Percentiles rank a stretch among this genome's conserved stretches.
Conservation (phyloP, 2,329 filamentous ascomycete species). For the Ascochyta pisi region DNA sequence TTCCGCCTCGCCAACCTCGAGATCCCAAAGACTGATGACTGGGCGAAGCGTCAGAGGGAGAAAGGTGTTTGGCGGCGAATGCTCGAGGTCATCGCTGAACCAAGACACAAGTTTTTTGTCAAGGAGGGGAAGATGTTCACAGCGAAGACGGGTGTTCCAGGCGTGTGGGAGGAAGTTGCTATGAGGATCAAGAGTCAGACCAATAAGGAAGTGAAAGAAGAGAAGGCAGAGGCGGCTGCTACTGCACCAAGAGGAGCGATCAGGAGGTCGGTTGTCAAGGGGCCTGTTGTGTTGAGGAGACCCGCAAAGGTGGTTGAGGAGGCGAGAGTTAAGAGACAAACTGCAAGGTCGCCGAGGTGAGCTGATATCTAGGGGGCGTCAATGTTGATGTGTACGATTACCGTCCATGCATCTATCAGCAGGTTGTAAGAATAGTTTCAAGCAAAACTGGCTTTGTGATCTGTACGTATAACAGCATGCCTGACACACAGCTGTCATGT, state of each 20-base stretch:
- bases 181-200: slow-evolving; percentile 39
- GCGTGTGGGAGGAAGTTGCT: slow-evolving; percentile 46
- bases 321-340: slow-evolving; percentile 38
- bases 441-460: not conserved
- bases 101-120: slow-evolving; percentile 46
- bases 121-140: slow-evolving; percentile 43
- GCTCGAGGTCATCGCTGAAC: slow-evolving; percentile 37
- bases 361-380: not conserved
- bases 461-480: too few relatives aligned
- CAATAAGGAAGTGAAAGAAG: slow-evolving; percentile 3
- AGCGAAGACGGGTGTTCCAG: slow-evolving; percentile 41
- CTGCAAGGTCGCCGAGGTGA: slow-evolving; percentile 8
- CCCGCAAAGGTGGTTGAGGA: slow-evolving; percentile 6
- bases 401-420: not conserved
- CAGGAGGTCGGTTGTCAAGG: slow-evolving; percentile 7
- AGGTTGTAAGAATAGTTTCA: not conserved
- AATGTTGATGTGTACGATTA: not conserved
- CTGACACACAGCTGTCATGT: too few relatives aligned
- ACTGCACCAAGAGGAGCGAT: not conserved
- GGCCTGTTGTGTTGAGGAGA: slow-evolving; percentile 9
- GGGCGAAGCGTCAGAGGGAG: slow-evolving; percentile 27
- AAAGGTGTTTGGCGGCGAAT: slow-evolving; percentile 28
- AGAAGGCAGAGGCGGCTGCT: not conserved
- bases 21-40: slow-evolving; percentile 31
- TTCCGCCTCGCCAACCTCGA: slow-evolving; percentile 45